phyloP scores from a whole-genome alignment of 2,329 filamentous ascomycete species.

The Phoma sp. region DNA sequence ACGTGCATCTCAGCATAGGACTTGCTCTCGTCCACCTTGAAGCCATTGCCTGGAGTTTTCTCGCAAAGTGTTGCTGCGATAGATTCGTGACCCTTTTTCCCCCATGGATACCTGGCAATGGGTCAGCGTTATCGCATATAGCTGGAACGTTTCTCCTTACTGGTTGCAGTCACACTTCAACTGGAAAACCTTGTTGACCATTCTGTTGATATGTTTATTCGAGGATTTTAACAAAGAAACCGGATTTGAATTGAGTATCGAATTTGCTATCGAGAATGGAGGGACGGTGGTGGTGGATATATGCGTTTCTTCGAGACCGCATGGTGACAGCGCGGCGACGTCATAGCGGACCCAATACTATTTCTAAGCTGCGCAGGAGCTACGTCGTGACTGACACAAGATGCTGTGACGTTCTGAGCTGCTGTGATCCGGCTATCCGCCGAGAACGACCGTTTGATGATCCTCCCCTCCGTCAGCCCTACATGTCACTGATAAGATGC shows the following conservation, averaged over 20 bases:
- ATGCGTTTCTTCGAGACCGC: neutral
- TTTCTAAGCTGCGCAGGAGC: conserved; percentile 18
- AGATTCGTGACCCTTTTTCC: conserved; percentile 69
- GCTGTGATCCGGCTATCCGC: conserved; percentile 2
- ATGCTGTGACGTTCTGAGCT: conserved; percentile 13
- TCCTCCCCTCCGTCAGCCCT: neutral
- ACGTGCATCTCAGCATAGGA: conserved; percentile 65
- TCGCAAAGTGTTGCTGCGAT: conserved; percentile 69
- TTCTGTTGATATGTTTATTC: conserved; percentile 31
- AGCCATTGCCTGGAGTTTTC: conserved; percentile 67
- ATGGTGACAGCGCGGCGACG: conserved; percentile 36
- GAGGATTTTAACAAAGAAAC: too few relatives aligned
- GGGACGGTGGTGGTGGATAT: conserved; percentile 2
- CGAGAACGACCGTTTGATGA: conserved; percentile 5
- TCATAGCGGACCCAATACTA: conserved; percentile 35
- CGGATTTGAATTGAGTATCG: neutral
- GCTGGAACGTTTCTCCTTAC: neutral
- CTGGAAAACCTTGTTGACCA: conserved; percentile 60
- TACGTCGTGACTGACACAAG: neutral
- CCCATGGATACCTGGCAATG: conserved; percentile 65
- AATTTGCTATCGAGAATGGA: neutral
- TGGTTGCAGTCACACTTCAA: conserved; percentile 63
- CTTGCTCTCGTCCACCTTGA: conserved; percentile 68
- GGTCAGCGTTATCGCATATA: too few relatives aligned
- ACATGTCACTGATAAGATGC: neutral